Evolutionary conservation across 768 basidiomycete species (phyloP).

Genomic region (Cubamyces lactineus): DNA sequence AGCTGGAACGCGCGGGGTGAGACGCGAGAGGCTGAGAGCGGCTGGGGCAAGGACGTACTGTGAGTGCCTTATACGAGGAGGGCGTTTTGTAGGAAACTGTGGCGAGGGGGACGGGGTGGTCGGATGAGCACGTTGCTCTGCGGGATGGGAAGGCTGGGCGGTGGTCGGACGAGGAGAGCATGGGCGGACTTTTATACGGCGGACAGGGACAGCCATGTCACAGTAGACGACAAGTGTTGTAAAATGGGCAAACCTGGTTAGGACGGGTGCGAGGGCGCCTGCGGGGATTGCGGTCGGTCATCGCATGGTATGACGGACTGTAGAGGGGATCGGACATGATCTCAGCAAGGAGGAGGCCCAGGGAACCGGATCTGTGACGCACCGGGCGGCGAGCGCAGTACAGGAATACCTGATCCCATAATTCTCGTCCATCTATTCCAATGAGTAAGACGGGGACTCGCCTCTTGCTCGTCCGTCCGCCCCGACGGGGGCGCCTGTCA

Average conservation of each 20-base stretch:
- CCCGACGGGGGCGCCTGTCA: constrained; percentile 7
- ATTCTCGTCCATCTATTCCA: neutral
- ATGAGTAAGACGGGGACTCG: constrained; percentile 18
- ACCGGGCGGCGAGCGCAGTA: constrained; percentile 15
- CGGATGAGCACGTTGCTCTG: neutral
- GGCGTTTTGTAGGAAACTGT: neutral
- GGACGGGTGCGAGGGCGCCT: constrained; percentile 8
- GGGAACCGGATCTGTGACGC: constrained; percentile 14
- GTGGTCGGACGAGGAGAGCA: neutral
- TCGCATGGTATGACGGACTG: constrained; percentile 8
- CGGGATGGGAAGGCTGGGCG: constrained; percentile 1
- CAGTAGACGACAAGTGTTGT: constrained; percentile 17
- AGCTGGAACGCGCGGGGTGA: neutral
- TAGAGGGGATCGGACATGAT: constrained; percentile 21
- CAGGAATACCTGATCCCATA: constrained; percentile 7
- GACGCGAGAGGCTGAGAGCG: neutral
- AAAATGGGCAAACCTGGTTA: constrained; percentile 13
- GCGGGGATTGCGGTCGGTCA: constrained; percentile 18
- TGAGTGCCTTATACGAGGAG: neutral
- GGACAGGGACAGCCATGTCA: constrained; percentile 22
- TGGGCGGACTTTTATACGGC: constrained; percentile 17
- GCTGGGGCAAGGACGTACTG: constrained; percentile 2
- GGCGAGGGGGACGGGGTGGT: neutral
- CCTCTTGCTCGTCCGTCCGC: constrained; percentile 11
- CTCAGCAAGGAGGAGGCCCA: neutral